Conservation (phyloP, 2,329 filamentous ascomycete species). For the Zymoseptoria pseudotritici region DNA sequence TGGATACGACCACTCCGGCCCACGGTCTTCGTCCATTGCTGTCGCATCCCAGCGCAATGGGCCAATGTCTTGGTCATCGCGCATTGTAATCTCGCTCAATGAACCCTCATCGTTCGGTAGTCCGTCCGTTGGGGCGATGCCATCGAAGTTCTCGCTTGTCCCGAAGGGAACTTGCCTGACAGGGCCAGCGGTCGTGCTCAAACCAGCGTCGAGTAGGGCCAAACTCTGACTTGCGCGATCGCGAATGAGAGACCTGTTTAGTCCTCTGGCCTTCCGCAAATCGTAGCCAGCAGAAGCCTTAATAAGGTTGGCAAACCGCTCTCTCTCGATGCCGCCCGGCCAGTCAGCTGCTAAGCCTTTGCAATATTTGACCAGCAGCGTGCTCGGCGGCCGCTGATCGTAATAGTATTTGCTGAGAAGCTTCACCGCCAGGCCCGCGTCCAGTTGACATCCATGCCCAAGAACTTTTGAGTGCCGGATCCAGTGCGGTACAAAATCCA, state of each 20-base stretch:
- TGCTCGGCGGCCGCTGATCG: slow-evolving; percentile 21
- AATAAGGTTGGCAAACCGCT: slow-evolving; percentile 9
- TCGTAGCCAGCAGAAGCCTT: slow-evolving; percentile 23
- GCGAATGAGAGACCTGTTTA: not conserved
- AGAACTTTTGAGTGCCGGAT: slow-evolving; percentile 12
- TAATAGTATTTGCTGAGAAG: slow-evolving; percentile 23
- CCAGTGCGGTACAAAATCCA: slow-evolving; percentile 22
- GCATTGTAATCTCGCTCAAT: not conserved
- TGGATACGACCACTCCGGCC: not conserved
- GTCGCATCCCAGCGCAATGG: not conserved
- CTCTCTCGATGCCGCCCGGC: slow-evolving; percentile 12
- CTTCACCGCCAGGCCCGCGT: slow-evolving; percentile 10
- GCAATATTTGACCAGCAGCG: slow-evolving; percentile 22
- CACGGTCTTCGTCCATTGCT: not conserved
- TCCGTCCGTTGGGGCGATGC: not conserved
- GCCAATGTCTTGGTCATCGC: not conserved
- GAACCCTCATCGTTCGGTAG: not conserved
- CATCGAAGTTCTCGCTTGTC: not conserved
- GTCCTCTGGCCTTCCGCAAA: slow-evolving; percentile 14
- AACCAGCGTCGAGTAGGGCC: not conserved
- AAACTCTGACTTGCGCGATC: slow-evolving; percentile 4
- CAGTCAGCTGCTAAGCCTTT: slow-evolving; percentile 11
- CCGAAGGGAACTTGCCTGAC: not conserved
- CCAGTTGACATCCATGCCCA: slow-evolving; percentile 14
- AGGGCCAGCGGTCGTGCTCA: not conserved